A percentile compares a stretch with the other conserved stretches of the same genome.
phyloP scores from a whole-genome alignment of 2,329 filamentous ascomycete genomes.

The Stagonosporopsis rhizophila region DNA sequence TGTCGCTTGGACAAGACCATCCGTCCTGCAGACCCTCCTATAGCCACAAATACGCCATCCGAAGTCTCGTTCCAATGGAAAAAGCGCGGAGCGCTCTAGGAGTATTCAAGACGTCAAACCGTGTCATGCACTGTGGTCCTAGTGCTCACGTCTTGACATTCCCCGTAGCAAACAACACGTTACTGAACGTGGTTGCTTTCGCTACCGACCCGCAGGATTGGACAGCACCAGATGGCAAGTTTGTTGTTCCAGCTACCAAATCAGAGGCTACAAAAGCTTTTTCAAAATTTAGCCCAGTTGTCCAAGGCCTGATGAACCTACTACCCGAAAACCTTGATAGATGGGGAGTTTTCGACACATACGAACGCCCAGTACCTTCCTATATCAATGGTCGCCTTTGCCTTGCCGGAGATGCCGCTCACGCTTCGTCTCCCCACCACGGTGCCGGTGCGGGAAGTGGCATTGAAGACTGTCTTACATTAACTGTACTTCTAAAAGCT shows the following conservation, averaged over 20 bases:
- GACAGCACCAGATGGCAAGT: constrained; percentile 2
- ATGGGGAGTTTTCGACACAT: constrained; percentile 30
- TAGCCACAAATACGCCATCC: constrained; percentile 26
- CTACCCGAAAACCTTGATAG: constrained; percentile 17
- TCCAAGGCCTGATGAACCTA: constrained; percentile 13
- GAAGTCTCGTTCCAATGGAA: constrained; percentile 39
- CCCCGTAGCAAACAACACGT: constrained; percentile 20
- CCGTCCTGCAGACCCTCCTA: constrained; percentile 21
- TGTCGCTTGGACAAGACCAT: constrained; percentile 14
- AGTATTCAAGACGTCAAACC: constrained; percentile 21
- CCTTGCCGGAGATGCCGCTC: constrained; percentile 30
- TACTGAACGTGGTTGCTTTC: constrained; percentile 27
- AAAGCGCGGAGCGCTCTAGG: constrained; percentile 46
- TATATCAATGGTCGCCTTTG: constrained; percentile 22
- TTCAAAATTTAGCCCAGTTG: constrained; percentile 6
- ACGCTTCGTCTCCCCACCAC: constrained; percentile 26
- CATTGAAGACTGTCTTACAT: constrained; percentile 43
- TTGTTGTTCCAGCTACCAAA: constrained; percentile 14
- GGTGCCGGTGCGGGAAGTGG: constrained; percentile 28
- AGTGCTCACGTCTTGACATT: constrained; percentile 21
- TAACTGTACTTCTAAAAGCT: background rate
- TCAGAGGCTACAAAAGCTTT: constrained; percentile 6
- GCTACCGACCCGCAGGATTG: constrained; percentile 21
- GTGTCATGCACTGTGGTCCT: constrained; percentile 28
- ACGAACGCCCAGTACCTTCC: constrained; percentile 14